Conservation (phyloP, 2,329 filamentous ascomycete genomes). For the Basipetospora chlamydospora region DNA sequence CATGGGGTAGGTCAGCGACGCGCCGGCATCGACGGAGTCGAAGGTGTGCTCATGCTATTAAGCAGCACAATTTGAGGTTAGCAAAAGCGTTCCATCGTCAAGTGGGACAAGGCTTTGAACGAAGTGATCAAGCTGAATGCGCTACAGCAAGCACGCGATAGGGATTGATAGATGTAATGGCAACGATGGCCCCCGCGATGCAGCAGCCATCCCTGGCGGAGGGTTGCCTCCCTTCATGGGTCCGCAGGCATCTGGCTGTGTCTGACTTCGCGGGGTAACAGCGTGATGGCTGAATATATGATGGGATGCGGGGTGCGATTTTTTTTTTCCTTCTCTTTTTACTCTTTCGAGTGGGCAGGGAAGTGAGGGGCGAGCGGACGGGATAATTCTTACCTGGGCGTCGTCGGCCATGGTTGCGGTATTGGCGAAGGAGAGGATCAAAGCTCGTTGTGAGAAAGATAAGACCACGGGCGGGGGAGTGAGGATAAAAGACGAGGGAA, state of each 20-base stretch:
- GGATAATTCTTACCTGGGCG: slow-evolving; percentile 2
- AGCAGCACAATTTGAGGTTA: not conserved
- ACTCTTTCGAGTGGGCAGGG: not conserved
- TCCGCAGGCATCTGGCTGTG: too few species aligned
- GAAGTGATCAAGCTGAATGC: too few species aligned
- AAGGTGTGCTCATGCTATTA: slow-evolving; percentile 57
- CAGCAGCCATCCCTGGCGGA: too few species aligned
- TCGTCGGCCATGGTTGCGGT: slow-evolving; percentile 4
- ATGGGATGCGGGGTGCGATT: slow-evolving; percentile 4
- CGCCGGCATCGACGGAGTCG: slow-evolving; percentile 91
- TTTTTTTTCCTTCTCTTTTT: not conserved
- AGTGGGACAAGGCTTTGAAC: too few species aligned
- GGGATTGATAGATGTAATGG: too few species aligned
- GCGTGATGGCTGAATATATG: too few species aligned
- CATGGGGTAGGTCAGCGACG: slow-evolving; percentile 88
- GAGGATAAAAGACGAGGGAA: slow-evolving; percentile 14
- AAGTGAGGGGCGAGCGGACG: slow-evolving; percentile 1
- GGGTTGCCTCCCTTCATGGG: too few species aligned
- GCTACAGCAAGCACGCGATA: too few species aligned
- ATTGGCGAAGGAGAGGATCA: not conserved
- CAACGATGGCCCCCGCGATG: too few species aligned
- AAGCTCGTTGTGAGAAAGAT: too few species aligned
- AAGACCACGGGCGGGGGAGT: slow-evolving; percentile 7
- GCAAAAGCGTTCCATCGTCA: too few species aligned
- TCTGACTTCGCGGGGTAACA: too few species aligned